These are phyloP conservation scores for Chrysoporthe deuterocubensis DNA, from an alignment of 2,329 filamentous ascomycete species.

Conservation along the genomic window DNA sequence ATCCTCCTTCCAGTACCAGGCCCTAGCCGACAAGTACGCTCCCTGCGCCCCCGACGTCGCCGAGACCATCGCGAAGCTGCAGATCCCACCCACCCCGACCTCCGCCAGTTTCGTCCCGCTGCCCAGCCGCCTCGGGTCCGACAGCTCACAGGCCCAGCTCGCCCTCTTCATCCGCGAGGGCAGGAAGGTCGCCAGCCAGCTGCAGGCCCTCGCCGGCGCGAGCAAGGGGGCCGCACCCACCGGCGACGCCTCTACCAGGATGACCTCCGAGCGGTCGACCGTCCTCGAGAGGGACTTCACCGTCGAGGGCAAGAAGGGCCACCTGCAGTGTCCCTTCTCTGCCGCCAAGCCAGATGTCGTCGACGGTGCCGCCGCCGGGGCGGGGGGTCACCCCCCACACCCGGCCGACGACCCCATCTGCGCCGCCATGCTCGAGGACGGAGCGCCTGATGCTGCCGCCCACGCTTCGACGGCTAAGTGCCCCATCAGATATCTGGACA, in stretches of 20 bases:
- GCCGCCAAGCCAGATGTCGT: constrained; percentile 42
- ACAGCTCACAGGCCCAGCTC: constrained; percentile 59
- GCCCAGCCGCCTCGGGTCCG: constrained; percentile 50
- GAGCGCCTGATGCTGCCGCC: constrained; percentile 54
- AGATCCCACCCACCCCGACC: constrained; percentile 62
- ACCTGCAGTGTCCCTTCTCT: constrained; percentile 80
- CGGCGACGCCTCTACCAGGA: constrained; percentile 52
- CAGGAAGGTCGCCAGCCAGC: constrained; percentile 59
- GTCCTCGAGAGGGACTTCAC: constrained; percentile 90
- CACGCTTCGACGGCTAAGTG: constrained; percentile 68
- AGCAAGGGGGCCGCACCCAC: constrained; percentile 57
- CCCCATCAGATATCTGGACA: constrained; percentile 89
- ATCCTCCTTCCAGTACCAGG: constrained; percentile 58
- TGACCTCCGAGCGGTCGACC: constrained; percentile 62
- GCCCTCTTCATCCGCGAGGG: constrained; percentile 68
- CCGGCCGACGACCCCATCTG: constrained; percentile 64
- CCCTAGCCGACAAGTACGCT: constrained; percentile 70
- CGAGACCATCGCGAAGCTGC: constrained; percentile 68
- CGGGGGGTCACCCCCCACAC: constrained; percentile 46
- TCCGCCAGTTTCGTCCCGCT: constrained; percentile 58
- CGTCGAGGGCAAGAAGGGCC: constrained; percentile 78
- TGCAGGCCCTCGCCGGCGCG: constrained; percentile 51
- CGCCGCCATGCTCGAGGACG: constrained; percentile 66
- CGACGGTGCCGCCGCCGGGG: constrained; percentile 28
- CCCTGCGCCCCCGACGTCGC: constrained; percentile 67